Conservation (phyloP, 192 early-diverging fungal species). For the Gigaspora rosea region DNA sequence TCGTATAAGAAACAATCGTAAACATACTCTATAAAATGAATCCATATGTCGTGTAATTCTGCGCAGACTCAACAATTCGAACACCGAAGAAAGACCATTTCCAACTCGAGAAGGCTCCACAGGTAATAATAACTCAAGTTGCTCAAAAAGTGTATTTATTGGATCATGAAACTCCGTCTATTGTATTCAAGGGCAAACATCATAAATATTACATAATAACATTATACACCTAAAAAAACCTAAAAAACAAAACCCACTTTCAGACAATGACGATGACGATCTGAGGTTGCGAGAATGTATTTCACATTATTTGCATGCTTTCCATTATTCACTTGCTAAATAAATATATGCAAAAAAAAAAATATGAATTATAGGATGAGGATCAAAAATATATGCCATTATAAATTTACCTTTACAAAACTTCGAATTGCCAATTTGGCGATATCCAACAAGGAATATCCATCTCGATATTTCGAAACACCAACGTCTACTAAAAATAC, state of each 20-base stretch:
- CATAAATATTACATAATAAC: no score
- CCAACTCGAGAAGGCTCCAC: not conserved
- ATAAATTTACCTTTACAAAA: not conserved
- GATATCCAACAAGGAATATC: not conserved
- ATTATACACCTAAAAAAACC: not conserved
- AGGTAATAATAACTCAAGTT: constrained; percentile 14
- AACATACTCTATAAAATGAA: constrained; percentile 13
- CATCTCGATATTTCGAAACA: not conserved
- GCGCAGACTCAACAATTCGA: constrained; percentile 2
- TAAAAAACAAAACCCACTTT: not conserved
- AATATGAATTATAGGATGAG: not conserved
- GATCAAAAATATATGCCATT: no score
- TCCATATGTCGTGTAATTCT: not conserved
- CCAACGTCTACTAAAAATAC: constrained; percentile 8
- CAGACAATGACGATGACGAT: not conserved
- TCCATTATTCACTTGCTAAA: constrained; percentile 2
- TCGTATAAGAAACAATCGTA: not conserved
- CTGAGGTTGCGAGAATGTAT: not conserved
- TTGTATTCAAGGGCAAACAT: not conserved
- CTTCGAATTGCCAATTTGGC: constrained; percentile 7
- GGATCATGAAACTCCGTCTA: not conserved
- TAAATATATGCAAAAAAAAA: not conserved
- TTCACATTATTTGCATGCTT: constrained; percentile 3
- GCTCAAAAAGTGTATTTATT: constrained; percentile 17
- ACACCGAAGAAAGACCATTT: not conserved